Evolutionary conservation across 2,329 filamentous ascomycete genomes (phyloP).

Genomic region (Botryosphaeria dothidea): DNA sequence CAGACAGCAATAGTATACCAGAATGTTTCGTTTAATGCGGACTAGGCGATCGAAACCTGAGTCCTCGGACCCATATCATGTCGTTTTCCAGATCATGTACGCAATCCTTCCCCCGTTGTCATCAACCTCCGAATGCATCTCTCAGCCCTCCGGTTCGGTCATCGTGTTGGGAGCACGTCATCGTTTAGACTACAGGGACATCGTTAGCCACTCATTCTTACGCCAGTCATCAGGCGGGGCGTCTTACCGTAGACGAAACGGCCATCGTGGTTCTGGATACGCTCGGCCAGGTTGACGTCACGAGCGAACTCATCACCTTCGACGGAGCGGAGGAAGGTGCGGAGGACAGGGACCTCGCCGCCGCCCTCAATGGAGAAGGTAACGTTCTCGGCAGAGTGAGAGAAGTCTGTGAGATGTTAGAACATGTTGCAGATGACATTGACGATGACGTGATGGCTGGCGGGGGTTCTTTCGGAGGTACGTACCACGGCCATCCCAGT

Average conservation of each 20-base stretch:
- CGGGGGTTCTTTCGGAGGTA: too few relatives aligned
- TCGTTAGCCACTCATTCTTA: not conserved
- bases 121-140: slow-evolving; percentile 3
- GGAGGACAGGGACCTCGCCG: slow-evolving; percentile 54
- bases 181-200: not conserved
- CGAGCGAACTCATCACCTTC: slow-evolving; percentile 45
- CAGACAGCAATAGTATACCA: not conserved
- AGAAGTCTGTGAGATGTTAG: slow-evolving; percentile 37
- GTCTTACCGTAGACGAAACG: slow-evolving; percentile 40
- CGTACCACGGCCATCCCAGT: slow-evolving; percentile 10
- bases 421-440: slow-evolving; percentile 13
- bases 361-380: slow-evolving; percentile 53
- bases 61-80: slow-evolving; percentile 9
- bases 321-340: slow-evolving; percentile 47
- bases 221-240: not conserved
- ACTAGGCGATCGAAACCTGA: not conserved
- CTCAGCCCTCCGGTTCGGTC: slow-evolving; percentile 4
- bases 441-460: not conserved
- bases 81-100: slow-evolving; percentile 11
- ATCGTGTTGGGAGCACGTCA: slow-evolving; percentile 4
- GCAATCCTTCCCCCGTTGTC: slow-evolving; percentile 4
- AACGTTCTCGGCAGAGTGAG: slow-evolving; percentile 49
- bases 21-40: slow-evolving; percentile 3
- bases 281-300: slow-evolving; percentile 59
- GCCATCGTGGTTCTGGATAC: slow-evolving; percentile 57